Conservation (phyloP, 1,139 yeast species). For the Arxiozyma telluris region DNA sequence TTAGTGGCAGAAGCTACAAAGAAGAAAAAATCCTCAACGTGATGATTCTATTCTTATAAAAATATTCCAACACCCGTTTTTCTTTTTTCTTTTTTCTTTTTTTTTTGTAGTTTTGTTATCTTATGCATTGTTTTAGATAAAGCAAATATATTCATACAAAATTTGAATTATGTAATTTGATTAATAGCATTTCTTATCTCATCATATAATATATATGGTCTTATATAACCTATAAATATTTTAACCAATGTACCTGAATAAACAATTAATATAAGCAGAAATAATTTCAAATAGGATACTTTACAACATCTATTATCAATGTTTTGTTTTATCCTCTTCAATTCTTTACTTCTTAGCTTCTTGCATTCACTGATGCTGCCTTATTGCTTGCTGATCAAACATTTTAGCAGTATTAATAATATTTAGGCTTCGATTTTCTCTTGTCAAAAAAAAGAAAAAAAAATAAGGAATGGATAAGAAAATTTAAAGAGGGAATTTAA, state of each 20-base stretch:
- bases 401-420: not conserved
- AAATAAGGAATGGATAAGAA: no score
- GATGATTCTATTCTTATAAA: not conserved
- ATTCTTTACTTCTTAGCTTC: no score
- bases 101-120: not conserved
- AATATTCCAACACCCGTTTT: no score
- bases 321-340: no score
- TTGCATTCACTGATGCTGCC: not conserved
- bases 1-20: constrained; percentile 73
- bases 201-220: not conserved
- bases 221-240: not conserved
- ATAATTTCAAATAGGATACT: no score
- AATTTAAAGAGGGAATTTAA: not conserved
- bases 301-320: no score
- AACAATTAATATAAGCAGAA: not conserved
- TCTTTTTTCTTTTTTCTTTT: not conserved
- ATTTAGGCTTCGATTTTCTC: no score
- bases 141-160: not conserved
- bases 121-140: not conserved
- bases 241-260: not conserved
- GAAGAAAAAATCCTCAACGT: constrained; percentile 39
- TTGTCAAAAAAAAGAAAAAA: no score
- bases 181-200: not conserved
- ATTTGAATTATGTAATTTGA: not conserved
- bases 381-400: not conserved